Base-by-base conservation (phyloP, 305 asterid species). In the Ilex paraguariensis region DNA sequence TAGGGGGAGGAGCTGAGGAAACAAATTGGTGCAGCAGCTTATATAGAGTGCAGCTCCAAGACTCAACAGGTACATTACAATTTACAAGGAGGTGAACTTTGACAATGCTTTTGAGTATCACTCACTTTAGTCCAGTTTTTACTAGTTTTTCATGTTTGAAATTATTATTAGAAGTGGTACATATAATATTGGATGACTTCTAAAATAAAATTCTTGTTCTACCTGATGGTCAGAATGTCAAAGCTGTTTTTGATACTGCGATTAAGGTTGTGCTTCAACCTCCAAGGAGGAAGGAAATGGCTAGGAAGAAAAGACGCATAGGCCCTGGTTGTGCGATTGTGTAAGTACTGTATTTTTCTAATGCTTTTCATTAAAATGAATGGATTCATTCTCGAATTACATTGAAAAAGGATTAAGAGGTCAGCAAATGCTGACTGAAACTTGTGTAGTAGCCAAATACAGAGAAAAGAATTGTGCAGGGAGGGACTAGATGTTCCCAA, bases 1-100 rank as follows among this genome's bases (percentile, higher is more conserved):
- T 71, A 91, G 98, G 98, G 98, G 6, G 98, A 91, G 80, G 98
- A 89, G 74, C 78, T 91, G 68, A 81, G 98, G 84, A 88, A 79
- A 69, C 97, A 89, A 80, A 89, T 91, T 16, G 95, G 98, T 63
- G 98, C 98, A 56, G 91, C 95, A 60, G 95, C 98, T 68, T 91
- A 91, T 57, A 88, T 91, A 56, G 96, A 91, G 64, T 91, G 98
- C 85, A 91, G 98, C 87, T 91, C 98, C 55, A 91, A 88, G 82
- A 91, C 98, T 63, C 98, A 91, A 60, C 98, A 91, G 94, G 98
- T 91, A 54, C 2, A 56, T 42, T 55, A 4, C 7, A 8, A 36
- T 36, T 36, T 4, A n/a, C 45, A 6, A 36, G 13, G 28, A 21
- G 28, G 28, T 21, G 28, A 21, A 21, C 42, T 8, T 36, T 36